Percentiles rank a stretch among this genome's conserved stretches.
These are phyloP conservation scores for Helminthosporium solani DNA, from an alignment of 2,329 filamentous ascomycete genomes.

Conservation along the genomic window DNA sequence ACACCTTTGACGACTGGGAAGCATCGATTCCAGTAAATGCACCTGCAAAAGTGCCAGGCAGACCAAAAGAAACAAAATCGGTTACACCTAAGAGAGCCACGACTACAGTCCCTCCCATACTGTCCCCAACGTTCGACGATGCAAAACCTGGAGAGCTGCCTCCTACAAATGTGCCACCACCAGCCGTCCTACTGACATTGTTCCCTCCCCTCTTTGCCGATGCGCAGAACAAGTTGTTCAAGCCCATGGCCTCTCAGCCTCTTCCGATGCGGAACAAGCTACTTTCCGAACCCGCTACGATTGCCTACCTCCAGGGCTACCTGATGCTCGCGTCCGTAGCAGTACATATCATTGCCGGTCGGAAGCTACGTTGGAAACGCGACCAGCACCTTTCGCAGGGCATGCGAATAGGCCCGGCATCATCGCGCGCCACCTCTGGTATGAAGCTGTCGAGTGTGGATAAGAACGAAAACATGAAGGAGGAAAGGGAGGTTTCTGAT, in stretches of 20 bases:
- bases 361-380: slow-evolving; percentile 86
- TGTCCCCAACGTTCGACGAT: slow-evolving; percentile 24
- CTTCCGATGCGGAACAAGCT: slow-evolving; percentile 62
- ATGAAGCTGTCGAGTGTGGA: slow-evolving; percentile 92
- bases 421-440: slow-evolving; percentile 65
- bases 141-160: slow-evolving; percentile 48
- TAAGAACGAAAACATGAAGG: slow-evolving; percentile 75
- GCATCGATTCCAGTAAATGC: slow-evolving; percentile 30
- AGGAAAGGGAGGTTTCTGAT: slow-evolving; percentile 82
- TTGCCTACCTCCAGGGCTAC: slow-evolving; percentile 65
- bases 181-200: slow-evolving; percentile 74
- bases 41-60: slow-evolving; percentile 5
- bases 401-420: slow-evolving; percentile 79
- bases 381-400: slow-evolving; percentile 81
- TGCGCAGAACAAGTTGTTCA: slow-evolving; percentile 65
- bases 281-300: slow-evolving; percentile 61
- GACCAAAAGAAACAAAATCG: slow-evolving; percentile 5
- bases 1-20: slow-evolving; percentile 49
- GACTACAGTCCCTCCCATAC: slow-evolving; percentile 16
- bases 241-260: slow-evolving; percentile 61
- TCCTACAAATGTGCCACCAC: slow-evolving; percentile 86
- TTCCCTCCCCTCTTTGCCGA: slow-evolving; percentile 71
- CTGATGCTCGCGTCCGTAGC: slow-evolving; percentile 65
- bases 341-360: slow-evolving; percentile 79
- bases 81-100: background rate